Evolutionary conservation across 2,329 filamentous ascomycete species (phyloP), one percentile per base, ranked within the genome.

Genomic region (Bertia moriformis): DNA sequence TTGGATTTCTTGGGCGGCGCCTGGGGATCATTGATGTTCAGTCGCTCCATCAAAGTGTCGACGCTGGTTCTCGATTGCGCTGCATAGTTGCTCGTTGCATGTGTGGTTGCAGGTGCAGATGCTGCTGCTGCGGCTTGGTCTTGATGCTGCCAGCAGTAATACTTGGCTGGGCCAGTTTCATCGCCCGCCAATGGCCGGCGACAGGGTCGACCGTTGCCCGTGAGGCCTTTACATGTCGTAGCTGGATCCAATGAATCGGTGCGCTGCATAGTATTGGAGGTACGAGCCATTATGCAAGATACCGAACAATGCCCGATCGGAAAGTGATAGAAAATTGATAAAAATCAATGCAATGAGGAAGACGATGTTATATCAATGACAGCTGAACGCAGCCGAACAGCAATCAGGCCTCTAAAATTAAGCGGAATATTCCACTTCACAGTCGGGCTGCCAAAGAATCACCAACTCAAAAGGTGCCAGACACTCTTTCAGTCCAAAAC

Each of bases 191-290:
- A 18, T 7, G 32, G 10, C 7, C 32, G 32, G 10, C 32, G 32
- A 17, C 32, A 35, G 12, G 32, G 32, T 17, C 32, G 32, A 18
- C 32, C 32, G 7, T 35, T 10, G 12, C 10, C 10, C 10, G 32
- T 35, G 7, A 35, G 12, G 32, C 32, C 32, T 35, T 15, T 35
- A 18, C 32, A 35, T 35, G 32, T 35, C 32, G 32, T 35, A 7
- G 32, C 32, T 35, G 32, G 32, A 35, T 35, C 15, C 17, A 10
- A 15, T 12, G 32, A 35, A 35, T 35, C 32, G 7, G 32, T 10
- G 32, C 32, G 32, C 7, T 7, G 22, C n/a, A 27, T 7, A 27
- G 32, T 35, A 15, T 35, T 35, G 10, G 32, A 13, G 32, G 17
- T 35, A 10, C 17, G 32, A 35, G 32, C 7, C 22, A 27, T 27